A percentile compares a stretch with the other conserved stretches of the same genome.
Evolutionary conservation across 495 filamentous ascomycete species (phyloP).

Genomic region (Lophium mytilinum): DNA sequence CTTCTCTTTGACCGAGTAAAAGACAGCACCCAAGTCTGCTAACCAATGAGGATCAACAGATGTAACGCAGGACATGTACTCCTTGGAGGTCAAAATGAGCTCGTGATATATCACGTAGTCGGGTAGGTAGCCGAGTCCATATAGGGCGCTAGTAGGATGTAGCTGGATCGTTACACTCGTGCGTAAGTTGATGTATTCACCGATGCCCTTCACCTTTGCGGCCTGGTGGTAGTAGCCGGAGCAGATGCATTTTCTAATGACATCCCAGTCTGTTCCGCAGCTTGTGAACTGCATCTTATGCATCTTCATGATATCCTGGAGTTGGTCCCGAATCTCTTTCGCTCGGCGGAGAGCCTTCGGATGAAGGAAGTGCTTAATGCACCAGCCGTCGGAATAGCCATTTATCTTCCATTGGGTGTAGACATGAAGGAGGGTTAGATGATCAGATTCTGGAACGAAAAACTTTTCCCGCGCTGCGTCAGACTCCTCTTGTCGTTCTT

Average conservation of each 20-base stretch:
- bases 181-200: conserved; percentile 92
- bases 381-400: conserved; percentile 86
- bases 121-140: conserved; percentile 85
- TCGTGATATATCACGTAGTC: conserved; percentile 99
- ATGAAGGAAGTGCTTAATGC: conserved; percentile 84
- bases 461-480: conserved; percentile 97
- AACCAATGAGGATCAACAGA: conserved; percentile 97
- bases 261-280: conserved; percentile 95
- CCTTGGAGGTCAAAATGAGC: conserved; percentile 90
- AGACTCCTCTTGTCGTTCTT: conserved; percentile 93
- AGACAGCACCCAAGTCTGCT: conserved; percentile 95
- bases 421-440: conserved; percentile 90
- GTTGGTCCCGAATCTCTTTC: conserved; percentile 87
- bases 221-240: conserved; percentile 97
- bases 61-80: conserved; percentile 98
- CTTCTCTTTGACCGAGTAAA: conserved; percentile 97
- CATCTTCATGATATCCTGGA: conserved; percentile 88
- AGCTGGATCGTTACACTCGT: conserved; percentile 90
- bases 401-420: conserved; percentile 94
- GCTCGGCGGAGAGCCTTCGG: conserved; percentile 83
- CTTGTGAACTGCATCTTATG: conserved; percentile 82
- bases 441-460: conserved; percentile 95
- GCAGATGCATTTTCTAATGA: conserved; percentile 93
- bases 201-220: conserved; percentile 92
- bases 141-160: conserved; percentile 88